These are phyloP conservation scores for Fonsecaea multimorphosa DNA, from an alignment of 2,329 filamentous ascomycete genomes.

Conservation along the genomic window DNA sequence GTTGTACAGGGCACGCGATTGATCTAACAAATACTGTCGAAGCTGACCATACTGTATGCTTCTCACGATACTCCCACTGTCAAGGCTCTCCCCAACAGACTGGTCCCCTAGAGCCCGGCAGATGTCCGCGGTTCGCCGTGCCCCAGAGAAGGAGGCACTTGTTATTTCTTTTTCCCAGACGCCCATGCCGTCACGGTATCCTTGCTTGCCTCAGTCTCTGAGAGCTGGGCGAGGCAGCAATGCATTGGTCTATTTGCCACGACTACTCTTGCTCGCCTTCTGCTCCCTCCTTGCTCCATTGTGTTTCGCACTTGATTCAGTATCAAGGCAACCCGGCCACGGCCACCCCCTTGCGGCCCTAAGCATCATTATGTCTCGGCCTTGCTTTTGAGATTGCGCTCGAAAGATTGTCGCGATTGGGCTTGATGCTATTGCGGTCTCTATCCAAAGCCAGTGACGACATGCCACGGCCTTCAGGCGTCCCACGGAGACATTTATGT, in stretches of 20 bases:
- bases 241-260: not conserved
- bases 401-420: not conserved
- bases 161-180: not conserved
- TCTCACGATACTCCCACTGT: not conserved
- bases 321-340: not conserved
- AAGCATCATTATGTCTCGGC: not conserved
- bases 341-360: not conserved
- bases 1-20: not conserved
- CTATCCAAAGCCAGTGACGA: not conserved
- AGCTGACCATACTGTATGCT: not conserved
- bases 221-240: slow-evolving; percentile 2
- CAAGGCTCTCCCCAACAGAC: not conserved
- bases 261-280: not conserved
- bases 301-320: not conserved
- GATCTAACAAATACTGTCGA: not conserved
- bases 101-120: not conserved
- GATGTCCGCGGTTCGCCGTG: not conserved
- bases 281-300: not conserved
- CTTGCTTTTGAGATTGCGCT: not conserved
- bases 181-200: too few species aligned
- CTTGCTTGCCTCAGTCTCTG: not conserved
- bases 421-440: not conserved
- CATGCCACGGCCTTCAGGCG: slow-evolving; percentile 1
- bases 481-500: slow-evolving; percentile 2
- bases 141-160: not conserved